Evolutionary conservation across 1,284 basidiomycete genomes (phyloP), one percentile per base, ranked within the genome.

Genomic region (Austroboletus rostrupii): DNA sequence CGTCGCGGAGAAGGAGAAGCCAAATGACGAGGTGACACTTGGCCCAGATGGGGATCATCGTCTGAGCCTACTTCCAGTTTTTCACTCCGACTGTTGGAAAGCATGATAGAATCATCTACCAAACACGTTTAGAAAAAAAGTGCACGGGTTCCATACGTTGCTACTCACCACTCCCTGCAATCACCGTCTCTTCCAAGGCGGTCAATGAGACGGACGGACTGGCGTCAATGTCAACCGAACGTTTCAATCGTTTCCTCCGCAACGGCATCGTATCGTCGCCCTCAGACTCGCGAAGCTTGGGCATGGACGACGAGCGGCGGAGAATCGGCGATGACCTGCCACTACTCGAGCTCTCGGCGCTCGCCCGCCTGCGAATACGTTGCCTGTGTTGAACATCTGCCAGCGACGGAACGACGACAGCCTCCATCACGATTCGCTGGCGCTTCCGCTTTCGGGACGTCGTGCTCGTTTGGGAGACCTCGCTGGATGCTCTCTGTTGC

Each of bases 21-120:
- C 23, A 87, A 64, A 56, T 81, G 81, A 52, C 78, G 76, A 20
- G 85, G 83, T 0, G 83, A 85, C n/a, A 85, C 80, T 64, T 84
- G 80, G 1, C 83, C 82, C 21, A 79, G 52, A 55, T 73, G 72
- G 1, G 74, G 76, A 52, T 83, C 78, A 52, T 87, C 83, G 55
- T 87, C 84, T 2, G 83, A 85, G 4, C 50, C 47, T 53, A 47
- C 28, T 48, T 45, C 51, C 26, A 20, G 23, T 23, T 36, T 37
- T 20, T 19, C 37, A 36, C 43, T 48, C 36, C 38, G 42, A 33
- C 61, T 33, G 54, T 57, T 20, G 53, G 53, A 43, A 55, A 62
- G 66, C 50, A 73, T 68, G 49, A 77, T 75, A 0, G 76, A 78
- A 52, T 76, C 76, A 47, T 76, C 74, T 76, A 52, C 14, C 32